These are phyloP conservation scores for Abrus precatorius DNA, from an alignment of 306 rosid genomes.

Conservation along the genomic window DNA sequence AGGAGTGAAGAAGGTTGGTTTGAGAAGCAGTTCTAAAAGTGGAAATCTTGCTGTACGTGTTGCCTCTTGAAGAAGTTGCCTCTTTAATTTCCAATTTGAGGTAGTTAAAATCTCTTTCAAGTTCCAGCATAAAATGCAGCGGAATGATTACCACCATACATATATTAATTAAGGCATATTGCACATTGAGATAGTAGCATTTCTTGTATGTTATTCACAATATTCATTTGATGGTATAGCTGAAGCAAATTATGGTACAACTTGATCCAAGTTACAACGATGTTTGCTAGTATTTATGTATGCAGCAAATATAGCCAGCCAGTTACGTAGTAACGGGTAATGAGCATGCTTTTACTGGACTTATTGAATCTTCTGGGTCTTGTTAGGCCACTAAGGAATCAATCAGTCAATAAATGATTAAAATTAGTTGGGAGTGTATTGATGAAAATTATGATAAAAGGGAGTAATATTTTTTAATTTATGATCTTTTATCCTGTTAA, in stretches of 20 bases:
- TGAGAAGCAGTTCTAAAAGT: slow-evolving; percentile 55
- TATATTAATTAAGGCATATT: not conserved
- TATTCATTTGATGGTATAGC: slow-evolving; percentile 19
- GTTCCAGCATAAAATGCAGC: slow-evolving; percentile 25
- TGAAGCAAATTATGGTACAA: slow-evolving; percentile 10
- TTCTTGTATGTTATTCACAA: slow-evolving; percentile 4
- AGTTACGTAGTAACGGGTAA: slow-evolving; percentile 30
- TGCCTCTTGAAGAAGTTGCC: slow-evolving; percentile 56
- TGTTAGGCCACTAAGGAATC: too few relatives aligned
- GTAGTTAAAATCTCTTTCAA: not conserved
- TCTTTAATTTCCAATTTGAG: not conserved
- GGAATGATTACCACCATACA: not conserved
- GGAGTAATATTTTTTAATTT: too few relatives aligned
- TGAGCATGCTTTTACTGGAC: not conserved
- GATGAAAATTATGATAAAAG: too few relatives aligned
- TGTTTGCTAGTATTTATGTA: not conserved
- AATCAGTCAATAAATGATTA: too few relatives aligned
- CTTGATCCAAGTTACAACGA: slow-evolving; percentile 1
- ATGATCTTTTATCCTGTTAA: too few relatives aligned
- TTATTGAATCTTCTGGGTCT: too few relatives aligned
- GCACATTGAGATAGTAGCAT: slow-evolving; percentile 1
- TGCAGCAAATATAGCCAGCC: slow-evolving; percentile 16
- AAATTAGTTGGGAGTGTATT: too few relatives aligned
- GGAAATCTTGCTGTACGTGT: slow-evolving; percentile 62
- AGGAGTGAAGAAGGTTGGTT: slow-evolving; percentile 43